These are phyloP conservation scores for Cyclostephanos invisitatus DNA, from an alignment of 108 stramenopile genomes.

Conservation along the genomic window DNA sequence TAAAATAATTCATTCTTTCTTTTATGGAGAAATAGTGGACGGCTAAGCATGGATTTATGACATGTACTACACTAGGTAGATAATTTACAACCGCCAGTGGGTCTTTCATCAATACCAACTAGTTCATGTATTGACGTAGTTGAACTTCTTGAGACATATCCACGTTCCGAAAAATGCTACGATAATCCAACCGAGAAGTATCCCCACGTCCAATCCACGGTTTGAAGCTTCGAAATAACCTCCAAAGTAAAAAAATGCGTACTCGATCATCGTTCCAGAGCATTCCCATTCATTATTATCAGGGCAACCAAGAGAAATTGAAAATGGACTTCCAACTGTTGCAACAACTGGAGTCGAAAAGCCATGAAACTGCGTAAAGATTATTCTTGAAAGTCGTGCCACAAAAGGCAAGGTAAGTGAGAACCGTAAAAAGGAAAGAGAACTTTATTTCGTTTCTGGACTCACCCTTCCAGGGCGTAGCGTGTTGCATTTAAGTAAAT, in stretches of 20 bases:
- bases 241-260: conserved; percentile 43
- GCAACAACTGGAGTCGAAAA: conserved; percentile 24
- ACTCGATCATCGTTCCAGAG: conserved; percentile 31
- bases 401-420: neutral
- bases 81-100: too few species aligned
- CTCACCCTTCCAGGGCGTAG: conserved; percentile 35
- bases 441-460: neutral
- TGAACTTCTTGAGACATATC: conserved; percentile 30
- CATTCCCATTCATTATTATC: conserved; percentile 18
- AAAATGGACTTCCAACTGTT: conserved; percentile 25
- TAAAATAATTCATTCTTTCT: too few species aligned
- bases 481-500: conserved; percentile 36
- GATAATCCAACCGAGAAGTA: conserved; percentile 25
- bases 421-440: neutral
- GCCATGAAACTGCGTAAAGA: conserved; percentile 35
- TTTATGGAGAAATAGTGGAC: too few species aligned
- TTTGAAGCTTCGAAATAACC: conserved; percentile 30
- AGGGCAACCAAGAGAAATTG: conserved; percentile 32
- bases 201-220: conserved; percentile 30
- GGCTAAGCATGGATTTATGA: too few species aligned
- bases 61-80: too few species aligned
- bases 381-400: conserved; percentile 7
- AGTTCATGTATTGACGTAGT: conserved; percentile 33
- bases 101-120: too few species aligned
- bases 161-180: conserved; percentile 20